Evolutionary conservation across 2,329 filamentous ascomycete genomes (phyloP), one percentile per base, ranked within the genome.

Genomic region (Penicillium glabrum): DNA sequence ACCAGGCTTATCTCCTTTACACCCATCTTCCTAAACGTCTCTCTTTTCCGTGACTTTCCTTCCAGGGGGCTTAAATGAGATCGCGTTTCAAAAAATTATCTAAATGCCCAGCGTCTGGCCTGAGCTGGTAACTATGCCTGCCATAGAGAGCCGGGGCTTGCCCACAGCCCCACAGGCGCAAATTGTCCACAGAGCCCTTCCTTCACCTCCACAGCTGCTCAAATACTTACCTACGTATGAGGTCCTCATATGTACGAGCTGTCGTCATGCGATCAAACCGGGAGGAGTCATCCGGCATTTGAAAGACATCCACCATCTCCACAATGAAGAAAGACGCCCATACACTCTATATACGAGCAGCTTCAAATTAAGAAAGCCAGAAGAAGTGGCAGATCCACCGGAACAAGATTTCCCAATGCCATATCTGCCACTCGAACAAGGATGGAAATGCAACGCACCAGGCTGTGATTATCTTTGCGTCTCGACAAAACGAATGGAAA

Each of bases 401-500:
- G 35, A 58, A n/a, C 29, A 59, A 10, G 57, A 71, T 8, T 71
- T 69, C 35, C 70, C 70, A 8, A 59, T 73, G 7, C 61, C 64
- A 3, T 54, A 60, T 13, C 46, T 73, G 14, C 67, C 66, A 2
- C 53, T 70, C 6, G 54, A 67, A 16, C 56, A 67, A 26, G 71
- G 70, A 43, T 72, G 68, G 59, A 46, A 31, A 27, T 61, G 60
- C 26, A 10, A 58, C 10, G 58, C 45, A 3, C 23, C 49, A 2
- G 58, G 59, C 9, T 74, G 71, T 45, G 19, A 45, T 8, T 65
- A 73, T 58, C 61, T 72, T 3, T 72, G 70, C 50, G 54, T 65
- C 1, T 66, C 70, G 1, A 60, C 45, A n/a, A 74, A 74, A 58
- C 63, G 71, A 6, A 74, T 73, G 71, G 69, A 68, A 50, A 60